phyloP scores from a whole-genome alignment of 2,329 filamentous ascomycete genomes.

The Fusarium circinatum region DNA sequence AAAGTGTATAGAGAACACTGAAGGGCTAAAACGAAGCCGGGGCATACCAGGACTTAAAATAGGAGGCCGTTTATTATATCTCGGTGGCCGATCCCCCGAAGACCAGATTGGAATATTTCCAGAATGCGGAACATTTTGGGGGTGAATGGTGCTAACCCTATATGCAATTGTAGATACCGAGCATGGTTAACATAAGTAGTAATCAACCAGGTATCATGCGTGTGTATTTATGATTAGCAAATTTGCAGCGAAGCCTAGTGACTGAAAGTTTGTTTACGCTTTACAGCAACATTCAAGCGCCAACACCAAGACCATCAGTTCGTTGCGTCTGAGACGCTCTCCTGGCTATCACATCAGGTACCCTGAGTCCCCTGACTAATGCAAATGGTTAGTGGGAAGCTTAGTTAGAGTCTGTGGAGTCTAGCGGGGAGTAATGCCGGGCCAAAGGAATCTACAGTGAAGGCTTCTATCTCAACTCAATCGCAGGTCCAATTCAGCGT shows the following conservation, averaged over 20 bases:
- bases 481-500: accelerated
- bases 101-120: background rate
- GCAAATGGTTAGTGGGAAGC: background rate
- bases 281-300: too few species aligned
- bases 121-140: background rate
- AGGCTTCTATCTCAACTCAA: background rate
- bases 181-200: too few species aligned
- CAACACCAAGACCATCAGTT: accelerated
- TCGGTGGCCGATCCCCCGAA: background rate
- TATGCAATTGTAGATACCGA: too few species aligned
- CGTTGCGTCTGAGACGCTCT: accelerated
- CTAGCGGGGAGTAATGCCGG: background rate
- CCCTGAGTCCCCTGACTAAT: background rate
- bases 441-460: background rate
- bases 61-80: background rate
- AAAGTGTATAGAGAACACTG: accelerated
- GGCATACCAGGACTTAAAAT: accelerated
- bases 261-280: too few species aligned
- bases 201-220: too few species aligned
- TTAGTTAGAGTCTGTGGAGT: background rate
- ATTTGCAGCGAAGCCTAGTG: too few species aligned
- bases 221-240: too few species aligned
- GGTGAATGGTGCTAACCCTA: background rate
- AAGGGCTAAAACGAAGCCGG: accelerated
- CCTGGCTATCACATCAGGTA: accelerated